Evolutionary conservation across 192 early-diverging fungal species (phyloP).

Genomic region (Radiomyces spectabilis): DNA sequence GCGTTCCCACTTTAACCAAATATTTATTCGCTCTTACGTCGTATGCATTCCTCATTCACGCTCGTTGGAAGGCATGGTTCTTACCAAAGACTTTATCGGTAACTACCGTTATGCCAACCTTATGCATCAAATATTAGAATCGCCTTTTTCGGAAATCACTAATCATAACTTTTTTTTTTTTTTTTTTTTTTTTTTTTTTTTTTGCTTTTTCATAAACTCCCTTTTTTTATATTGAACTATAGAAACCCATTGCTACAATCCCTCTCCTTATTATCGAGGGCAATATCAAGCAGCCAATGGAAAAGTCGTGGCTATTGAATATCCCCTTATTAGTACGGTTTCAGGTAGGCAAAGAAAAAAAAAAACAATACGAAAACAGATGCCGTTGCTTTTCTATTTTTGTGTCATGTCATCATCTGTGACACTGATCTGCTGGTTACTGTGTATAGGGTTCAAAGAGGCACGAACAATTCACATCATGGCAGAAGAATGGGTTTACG

Average conservation of each 20-base stretch:
- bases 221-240: slow-evolving; percentile 2
- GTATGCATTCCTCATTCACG: slow-evolving; percentile 41
- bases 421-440: too few species aligned
- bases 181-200: not conserved
- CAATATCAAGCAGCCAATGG: slow-evolving; percentile 37
- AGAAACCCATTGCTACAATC: slow-evolving; percentile 45
- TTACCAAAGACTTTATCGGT: slow-evolving; percentile 42
- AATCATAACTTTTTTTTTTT: not conserved
- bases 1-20: slow-evolving; percentile 11
- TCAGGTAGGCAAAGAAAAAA: slow-evolving; percentile 28
- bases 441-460: slow-evolving; percentile 31
- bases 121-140: not conserved
- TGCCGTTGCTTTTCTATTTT: not conserved
- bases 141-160: slow-evolving; percentile 1
- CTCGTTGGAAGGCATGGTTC: slow-evolving; percentile 29
- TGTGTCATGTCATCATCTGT: too few species aligned
- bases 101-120: not conserved
- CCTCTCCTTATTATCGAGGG: slow-evolving; percentile 47
- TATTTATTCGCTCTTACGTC: slow-evolving; percentile 33
- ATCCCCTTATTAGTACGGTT: slow-evolving; percentile 31
- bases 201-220: not conserved
- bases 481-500: slow-evolving; percentile 42
- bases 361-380: not conserved
- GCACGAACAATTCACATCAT: slow-evolving; percentile 34
- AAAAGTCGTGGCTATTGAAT: slow-evolving; percentile 41